A percentile compares a stretch with the other conserved stretches of the same genome.
Conservation (phyloP, 139 green algal species). For the Chlorella sorokiniana region DNA sequence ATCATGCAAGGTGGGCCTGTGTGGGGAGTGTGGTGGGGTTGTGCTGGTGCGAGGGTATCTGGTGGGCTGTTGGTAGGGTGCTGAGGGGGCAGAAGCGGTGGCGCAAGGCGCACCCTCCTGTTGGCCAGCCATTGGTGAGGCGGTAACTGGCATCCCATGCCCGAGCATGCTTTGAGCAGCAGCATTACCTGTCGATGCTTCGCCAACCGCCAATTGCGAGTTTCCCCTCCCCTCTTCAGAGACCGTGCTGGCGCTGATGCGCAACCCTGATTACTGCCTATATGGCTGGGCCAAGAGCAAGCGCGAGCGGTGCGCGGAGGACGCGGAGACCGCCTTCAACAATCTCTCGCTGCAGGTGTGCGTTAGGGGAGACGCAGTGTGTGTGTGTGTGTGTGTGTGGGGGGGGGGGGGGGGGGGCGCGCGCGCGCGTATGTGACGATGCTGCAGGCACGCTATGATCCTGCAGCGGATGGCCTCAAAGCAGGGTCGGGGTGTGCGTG, state of each 20-base stretch:
- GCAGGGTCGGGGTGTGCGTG: no score
- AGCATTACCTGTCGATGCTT: no score
- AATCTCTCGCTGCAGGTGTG: conserved; percentile 56
- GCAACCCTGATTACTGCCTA: conserved; percentile 89
- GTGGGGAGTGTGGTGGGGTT: not conserved
- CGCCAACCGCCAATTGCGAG: not conserved
- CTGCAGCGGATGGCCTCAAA: no score
- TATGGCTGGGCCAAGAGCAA: conserved; percentile 64
- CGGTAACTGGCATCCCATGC: no score
- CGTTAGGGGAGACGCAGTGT: not conserved
- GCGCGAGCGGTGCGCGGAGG: conserved; percentile 46
- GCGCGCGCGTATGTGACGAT: no score
- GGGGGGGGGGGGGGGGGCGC: no score
- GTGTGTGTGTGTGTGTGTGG: no score
- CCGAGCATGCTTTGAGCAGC: no score
- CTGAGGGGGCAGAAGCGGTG: no score
- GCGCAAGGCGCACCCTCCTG: no score
- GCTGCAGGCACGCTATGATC: no score
- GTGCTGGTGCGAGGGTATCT: not conserved
- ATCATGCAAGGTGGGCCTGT: conserved; percentile 71
- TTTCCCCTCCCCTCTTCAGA: conserved; percentile 52
- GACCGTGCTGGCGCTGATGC: conserved; percentile 86
- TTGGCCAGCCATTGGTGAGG: no score
- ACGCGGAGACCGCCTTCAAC: conserved; percentile 79
- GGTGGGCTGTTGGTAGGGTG: not conserved